Conservation (phyloP, 176 grass and related monocot genomes). For the Cocos nucifera region DNA sequence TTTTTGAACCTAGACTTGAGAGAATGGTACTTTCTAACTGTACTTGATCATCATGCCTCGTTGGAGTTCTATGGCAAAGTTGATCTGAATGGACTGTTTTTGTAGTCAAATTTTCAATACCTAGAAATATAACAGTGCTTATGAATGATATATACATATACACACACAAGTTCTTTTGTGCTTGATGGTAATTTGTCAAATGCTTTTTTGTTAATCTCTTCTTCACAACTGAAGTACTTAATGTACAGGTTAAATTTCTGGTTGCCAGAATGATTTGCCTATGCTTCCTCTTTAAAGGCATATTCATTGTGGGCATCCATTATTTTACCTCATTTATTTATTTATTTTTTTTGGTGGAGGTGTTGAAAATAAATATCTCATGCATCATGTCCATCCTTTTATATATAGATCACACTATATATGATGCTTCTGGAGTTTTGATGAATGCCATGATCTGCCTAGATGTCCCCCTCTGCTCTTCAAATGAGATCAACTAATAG, state of each 20-base stretch:
- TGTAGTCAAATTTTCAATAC: no score
- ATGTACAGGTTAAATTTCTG: no score
- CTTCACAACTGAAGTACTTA: no score
- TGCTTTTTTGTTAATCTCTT: no score
- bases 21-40: conserved; percentile 59
- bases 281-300: no score
- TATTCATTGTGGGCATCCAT: background rate
- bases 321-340: background rate
- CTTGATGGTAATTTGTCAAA: no score
- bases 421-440: background rate
- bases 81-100: no score
- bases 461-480: background rate
- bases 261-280: no score
- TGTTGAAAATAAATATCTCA: background rate
- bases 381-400: conserved; percentile 5
- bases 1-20: conserved; percentile 51
- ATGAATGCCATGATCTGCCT: background rate
- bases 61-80: no score
- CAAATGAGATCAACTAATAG: background rate
- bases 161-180: no score
- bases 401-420: background rate
- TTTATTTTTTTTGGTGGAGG: background rate
- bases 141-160: no score
- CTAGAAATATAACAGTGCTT: no score
- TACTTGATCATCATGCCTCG: conserved; percentile 21